These are phyloP conservation scores for Lumnitzera racemosa DNA, from an alignment of 345 rosid species.

Conservation along the genomic window DNA sequence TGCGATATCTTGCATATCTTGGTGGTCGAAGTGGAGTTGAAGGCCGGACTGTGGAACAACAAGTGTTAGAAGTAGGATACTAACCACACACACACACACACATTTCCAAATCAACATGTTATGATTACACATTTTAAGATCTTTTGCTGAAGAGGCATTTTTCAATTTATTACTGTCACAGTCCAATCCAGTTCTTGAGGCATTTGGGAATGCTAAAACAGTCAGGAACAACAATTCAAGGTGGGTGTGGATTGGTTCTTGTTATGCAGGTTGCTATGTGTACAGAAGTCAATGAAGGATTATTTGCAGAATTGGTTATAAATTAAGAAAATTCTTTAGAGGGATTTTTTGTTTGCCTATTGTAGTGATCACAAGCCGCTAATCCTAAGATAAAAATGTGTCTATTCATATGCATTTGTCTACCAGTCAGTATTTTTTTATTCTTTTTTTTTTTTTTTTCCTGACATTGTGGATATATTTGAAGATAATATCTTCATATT, in stretches of 20 bases:
- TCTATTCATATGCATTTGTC: too few species aligned
- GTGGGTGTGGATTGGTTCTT: conserved; percentile 10
- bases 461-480: background rate
- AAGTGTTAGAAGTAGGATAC: conserved; percentile 58
- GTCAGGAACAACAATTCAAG: conserved; percentile 91
- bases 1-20: conserved; percentile 89
- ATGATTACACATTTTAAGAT: conserved; percentile 2
- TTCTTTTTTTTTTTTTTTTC: background rate
- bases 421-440: background rate
- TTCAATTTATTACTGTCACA: conserved; percentile 16
- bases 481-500: too few species aligned
- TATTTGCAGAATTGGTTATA: too few species aligned
- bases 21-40: conserved; percentile 68
- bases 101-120: too few species aligned
- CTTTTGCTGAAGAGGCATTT: conserved; percentile 9
- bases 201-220: conserved; percentile 91
- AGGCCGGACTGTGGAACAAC: conserved; percentile 75
- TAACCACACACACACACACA: too few species aligned
- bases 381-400: too few species aligned
- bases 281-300: too few species aligned
- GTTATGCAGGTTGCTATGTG: too few species aligned
- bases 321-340: too few species aligned
- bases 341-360: too few species aligned
- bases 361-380: too few species aligned
- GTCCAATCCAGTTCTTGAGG: conserved; percentile 93